These are phyloP conservation scores for Neurospora pannonica DNA, from an alignment of 495 filamentous ascomycete genomes.

Conservation along the genomic window DNA sequence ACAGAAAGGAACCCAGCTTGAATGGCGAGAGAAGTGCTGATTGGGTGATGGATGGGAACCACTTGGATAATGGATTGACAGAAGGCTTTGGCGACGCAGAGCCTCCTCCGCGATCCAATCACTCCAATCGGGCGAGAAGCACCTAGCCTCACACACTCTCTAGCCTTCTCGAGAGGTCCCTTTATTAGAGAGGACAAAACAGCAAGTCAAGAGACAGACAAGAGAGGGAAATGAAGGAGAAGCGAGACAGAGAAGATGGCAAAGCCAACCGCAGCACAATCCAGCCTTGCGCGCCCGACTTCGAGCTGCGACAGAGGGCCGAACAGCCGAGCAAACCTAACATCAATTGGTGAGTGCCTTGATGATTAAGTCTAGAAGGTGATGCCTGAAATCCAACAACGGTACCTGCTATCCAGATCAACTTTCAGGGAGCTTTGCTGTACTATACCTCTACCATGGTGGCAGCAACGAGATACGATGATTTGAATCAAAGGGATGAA, in stretches of 20 bases:
- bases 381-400: neutral
- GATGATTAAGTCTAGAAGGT: neutral
- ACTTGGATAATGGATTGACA: neutral
- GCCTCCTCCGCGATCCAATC: neutral
- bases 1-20: neutral
- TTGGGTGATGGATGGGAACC: neutral
- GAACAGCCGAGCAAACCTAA: neutral
- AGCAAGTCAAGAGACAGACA: neutral
- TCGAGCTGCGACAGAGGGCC: neutral
- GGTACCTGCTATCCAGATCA: neutral
- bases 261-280: neutral
- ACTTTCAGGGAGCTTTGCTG: neutral
- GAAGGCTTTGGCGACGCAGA: neutral
- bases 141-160: no score
- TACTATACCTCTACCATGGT: neutral
- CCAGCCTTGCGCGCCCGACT: neutral
- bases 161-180: no score
- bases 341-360: neutral
- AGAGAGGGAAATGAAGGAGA: neutral
- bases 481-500: neutral
- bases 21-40: neutral
- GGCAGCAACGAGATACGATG: neutral
- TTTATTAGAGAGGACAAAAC: neutral
- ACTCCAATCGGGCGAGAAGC: neutral
- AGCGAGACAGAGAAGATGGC: neutral